These are phyloP conservation scores for Melaleuca quinquenervia DNA, from an alignment of 345 rosid genomes.

Conservation along the genomic window DNA sequence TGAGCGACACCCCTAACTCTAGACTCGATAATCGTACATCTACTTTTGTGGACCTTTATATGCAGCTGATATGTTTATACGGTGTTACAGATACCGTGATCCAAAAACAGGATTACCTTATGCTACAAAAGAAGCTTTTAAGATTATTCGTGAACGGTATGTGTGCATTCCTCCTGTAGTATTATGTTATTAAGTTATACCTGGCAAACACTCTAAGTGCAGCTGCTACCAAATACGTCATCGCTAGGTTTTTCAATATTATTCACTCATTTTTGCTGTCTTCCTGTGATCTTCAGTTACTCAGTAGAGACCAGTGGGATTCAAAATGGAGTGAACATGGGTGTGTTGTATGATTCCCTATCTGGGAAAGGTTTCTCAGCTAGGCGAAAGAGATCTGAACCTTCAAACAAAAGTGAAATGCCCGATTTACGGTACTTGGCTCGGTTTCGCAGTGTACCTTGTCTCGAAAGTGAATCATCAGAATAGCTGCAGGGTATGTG, in stretches of 20 bases:
- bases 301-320: conserved; percentile 27
- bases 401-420: conserved; percentile 17
- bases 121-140: conserved; percentile 83
- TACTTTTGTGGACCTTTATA: neutral
- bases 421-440: conserved; percentile 28
- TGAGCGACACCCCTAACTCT: neutral
- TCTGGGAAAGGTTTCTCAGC: conserved; percentile 35
- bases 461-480: conserved; percentile 45
- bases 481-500: conserved; percentile 16
- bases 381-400: conserved; percentile 44
- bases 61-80: conserved; percentile 1
- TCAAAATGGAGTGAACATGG: conserved; percentile 70
- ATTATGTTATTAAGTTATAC: neutral
- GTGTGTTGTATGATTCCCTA: conserved; percentile 50
- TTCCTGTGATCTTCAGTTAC: conserved; percentile 29
- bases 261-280: neutral
- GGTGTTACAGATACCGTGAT: conserved; percentile 63
- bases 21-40: neutral
- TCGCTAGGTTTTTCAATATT: neutral
- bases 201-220: neutral
- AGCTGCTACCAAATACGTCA: neutral
- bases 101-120: conserved; percentile 88
- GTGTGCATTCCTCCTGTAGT: neutral
- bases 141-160: conserved; percentile 72
- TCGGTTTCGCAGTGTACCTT: conserved; percentile 29